Conservation (phyloP, 2,329 filamentous ascomycete species). For the Fulvia fulva region DNA sequence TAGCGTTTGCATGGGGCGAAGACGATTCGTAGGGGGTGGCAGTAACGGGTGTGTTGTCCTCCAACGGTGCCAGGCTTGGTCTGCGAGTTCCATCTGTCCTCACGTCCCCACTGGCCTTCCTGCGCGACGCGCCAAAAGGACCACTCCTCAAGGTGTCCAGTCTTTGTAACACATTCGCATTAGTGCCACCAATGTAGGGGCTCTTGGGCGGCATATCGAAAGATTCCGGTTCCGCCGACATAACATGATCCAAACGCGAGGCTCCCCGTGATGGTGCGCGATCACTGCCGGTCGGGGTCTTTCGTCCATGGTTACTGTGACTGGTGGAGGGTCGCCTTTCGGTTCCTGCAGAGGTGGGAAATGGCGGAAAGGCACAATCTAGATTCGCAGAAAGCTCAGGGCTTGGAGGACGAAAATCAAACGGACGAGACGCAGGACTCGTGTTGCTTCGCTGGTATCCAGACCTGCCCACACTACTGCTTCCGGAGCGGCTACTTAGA, state of each 20-base stretch:
- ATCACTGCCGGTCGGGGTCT: conserved; percentile 25
- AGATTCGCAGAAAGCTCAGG: conserved; percentile 44
- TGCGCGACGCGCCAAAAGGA: conserved; percentile 51
- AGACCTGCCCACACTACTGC: conserved; percentile 26
- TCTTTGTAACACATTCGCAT: conserved; percentile 49
- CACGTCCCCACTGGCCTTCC: conserved; percentile 17
- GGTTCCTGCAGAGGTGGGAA: conserved; percentile 36
- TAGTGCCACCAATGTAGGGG: conserved; percentile 36
- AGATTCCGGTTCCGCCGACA: conserved; percentile 14
- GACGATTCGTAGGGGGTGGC: conserved; percentile 11
- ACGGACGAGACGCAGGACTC: conserved; percentile 31
- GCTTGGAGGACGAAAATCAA: conserved; percentile 30
- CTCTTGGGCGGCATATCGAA: conserved; percentile 38
- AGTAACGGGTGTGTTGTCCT: conserved; percentile 11
- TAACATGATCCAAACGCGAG: conserved; percentile 20
- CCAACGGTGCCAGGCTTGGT: conserved; percentile 13
- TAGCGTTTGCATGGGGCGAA: neutral
- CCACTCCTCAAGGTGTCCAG: conserved; percentile 61
- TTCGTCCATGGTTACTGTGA: conserved; percentile 19
- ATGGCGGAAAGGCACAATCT: conserved; percentile 54
- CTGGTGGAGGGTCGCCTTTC: conserved; percentile 24
- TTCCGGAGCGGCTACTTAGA: conserved; percentile 24
- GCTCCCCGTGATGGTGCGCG: conserved; percentile 25
- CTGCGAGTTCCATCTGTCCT: conserved; percentile 5
- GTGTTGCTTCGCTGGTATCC: conserved; percentile 25